Conservation (phyloP, 129 eudicot genomes). For the Chrysanthemum lavandulifolium region DNA sequence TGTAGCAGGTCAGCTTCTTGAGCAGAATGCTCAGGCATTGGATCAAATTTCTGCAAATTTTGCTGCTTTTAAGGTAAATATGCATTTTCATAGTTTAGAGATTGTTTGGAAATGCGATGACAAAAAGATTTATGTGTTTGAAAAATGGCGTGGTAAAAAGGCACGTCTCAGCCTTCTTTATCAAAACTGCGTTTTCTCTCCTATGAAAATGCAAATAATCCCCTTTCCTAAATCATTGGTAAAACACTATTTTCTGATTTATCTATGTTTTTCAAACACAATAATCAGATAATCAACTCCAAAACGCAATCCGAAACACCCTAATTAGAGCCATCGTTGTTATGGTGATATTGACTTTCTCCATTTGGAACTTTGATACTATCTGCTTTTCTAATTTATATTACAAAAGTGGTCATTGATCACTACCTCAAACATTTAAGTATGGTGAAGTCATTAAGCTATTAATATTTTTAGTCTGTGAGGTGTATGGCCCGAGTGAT, state of each 20-base stretch:
- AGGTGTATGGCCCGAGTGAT: neutral
- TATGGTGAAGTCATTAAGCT: neutral
- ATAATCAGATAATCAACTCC: too few relatives aligned
- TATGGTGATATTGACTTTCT: slow-evolving; percentile 4
- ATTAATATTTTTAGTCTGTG: slow-evolving; percentile 4
- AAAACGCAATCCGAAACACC: too few relatives aligned
- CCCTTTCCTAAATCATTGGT: too few relatives aligned
- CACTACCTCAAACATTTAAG: slow-evolving; percentile 3
- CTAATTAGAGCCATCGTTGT: neutral
- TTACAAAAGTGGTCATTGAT: neutral
- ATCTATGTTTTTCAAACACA: too few relatives aligned
- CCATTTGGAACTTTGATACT: neutral
- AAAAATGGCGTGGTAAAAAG: too few relatives aligned
- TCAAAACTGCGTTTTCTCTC: too few relatives aligned
- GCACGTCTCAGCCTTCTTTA: too few relatives aligned
- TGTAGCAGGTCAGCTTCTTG: slow-evolving; percentile 67
- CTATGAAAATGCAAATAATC: too few relatives aligned
- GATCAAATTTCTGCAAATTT: slow-evolving; percentile 75
- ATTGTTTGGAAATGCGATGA: too few relatives aligned
- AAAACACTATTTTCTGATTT: too few relatives aligned
- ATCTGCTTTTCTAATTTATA: neutral
- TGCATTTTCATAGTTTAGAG: neutral
- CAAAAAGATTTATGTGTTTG: too few relatives aligned
- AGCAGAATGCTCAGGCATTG: slow-evolving; percentile 71
- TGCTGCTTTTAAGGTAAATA: slow-evolving; percentile 58